Evolutionary conservation across 768 basidiomycete genomes (phyloP).

Genomic region (Rhizopogon vinicolor): DNA sequence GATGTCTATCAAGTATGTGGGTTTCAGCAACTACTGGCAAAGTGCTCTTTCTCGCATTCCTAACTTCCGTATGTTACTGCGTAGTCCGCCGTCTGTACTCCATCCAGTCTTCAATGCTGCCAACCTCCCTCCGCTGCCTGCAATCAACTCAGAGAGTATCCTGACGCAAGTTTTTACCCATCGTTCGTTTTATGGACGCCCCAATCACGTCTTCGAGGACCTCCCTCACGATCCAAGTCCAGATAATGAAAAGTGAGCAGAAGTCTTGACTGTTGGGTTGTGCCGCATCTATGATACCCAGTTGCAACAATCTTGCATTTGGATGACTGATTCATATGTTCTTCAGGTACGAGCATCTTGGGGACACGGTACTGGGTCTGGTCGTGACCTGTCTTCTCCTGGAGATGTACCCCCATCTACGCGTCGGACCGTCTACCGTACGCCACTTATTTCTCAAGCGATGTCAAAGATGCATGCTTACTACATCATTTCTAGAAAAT

Average conservation of each 20-base stretch:
- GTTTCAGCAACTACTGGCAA: not conserved
- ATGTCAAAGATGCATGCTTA: not conserved
- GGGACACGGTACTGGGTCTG: slow-evolving; percentile 68
- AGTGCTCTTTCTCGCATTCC: slow-evolving; percentile 6
- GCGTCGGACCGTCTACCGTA: slow-evolving; percentile 77
- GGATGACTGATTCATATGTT: not conserved
- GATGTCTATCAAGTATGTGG: not conserved
- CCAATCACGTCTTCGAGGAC: slow-evolving; percentile 76
- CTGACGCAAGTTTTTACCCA: slow-evolving; percentile 67
- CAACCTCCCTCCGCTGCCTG: slow-evolving; percentile 52
- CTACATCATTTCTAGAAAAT: slow-evolving; percentile 56
- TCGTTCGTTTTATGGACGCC: slow-evolving; percentile 63
- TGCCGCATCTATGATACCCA: not conserved
- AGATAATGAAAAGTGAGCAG: slow-evolving; percentile 72
- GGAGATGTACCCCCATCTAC: slow-evolving; percentile 61
- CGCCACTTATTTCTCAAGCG: slow-evolving; percentile 11
- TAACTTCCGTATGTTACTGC: slow-evolving; percentile 4
- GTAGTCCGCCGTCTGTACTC: slow-evolving; percentile 5
- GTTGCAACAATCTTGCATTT: not conserved
- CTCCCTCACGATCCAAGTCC: slow-evolving; percentile 65
- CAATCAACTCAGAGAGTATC: slow-evolving; percentile 43
- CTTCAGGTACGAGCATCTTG: slow-evolving; percentile 67
- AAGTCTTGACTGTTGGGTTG: not conserved
- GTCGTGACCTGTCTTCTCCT: slow-evolving; percentile 61
- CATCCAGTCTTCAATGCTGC: slow-evolving; percentile 26